Evolutionary conservation across 345 rosid genomes (phyloP), one percentile per base, ranked within the genome.

Genomic region (Salix purpurea): DNA sequence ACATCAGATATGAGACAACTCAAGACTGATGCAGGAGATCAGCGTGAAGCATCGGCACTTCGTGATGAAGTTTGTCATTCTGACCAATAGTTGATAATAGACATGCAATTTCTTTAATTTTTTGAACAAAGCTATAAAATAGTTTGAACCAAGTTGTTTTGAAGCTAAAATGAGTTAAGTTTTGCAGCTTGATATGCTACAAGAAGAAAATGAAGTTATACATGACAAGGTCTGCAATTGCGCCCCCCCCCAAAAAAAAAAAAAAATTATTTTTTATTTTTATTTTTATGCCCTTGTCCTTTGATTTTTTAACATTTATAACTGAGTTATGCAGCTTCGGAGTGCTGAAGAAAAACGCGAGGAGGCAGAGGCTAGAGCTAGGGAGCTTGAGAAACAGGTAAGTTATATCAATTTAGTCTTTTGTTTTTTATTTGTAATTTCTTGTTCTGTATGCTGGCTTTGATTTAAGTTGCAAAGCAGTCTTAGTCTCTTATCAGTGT

Each of bases 301-400:
- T 13, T 48, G 65, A 77, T 46, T 18, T 73, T 40, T 69, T 77
- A 71, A 77, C 73, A 80, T 76, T 40, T 80, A 76, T 80, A 71
- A 54, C 52, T 80, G 73, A 78, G 37, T 60, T 69, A 30, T 86
- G 74, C 90, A 96, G 99, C 94, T 96, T 77, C 94, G 81, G 2
- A 75, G 24, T 65, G 94, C 91, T 23, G 98, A 96, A 87, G 97
- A 90, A 76, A 91, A 85, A 83, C 91, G 86, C 0, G 89, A 87
- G 87, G 98, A 94, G 84, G 91, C 93, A 30, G 98, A 92, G 81
- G 92, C 99, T 65, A 89, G 98, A 86, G 93, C 97, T 30, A 89
- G 88, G 84, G 98, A 92, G 87, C 97, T 96, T 52, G 99, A 96
- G 86, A 96, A 96, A 86, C 99, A 96, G 97, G 99, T 91, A 37